Conservation (phyloP, 495 filamentous ascomycete genomes). For the Lichina pygmaea region DNA sequence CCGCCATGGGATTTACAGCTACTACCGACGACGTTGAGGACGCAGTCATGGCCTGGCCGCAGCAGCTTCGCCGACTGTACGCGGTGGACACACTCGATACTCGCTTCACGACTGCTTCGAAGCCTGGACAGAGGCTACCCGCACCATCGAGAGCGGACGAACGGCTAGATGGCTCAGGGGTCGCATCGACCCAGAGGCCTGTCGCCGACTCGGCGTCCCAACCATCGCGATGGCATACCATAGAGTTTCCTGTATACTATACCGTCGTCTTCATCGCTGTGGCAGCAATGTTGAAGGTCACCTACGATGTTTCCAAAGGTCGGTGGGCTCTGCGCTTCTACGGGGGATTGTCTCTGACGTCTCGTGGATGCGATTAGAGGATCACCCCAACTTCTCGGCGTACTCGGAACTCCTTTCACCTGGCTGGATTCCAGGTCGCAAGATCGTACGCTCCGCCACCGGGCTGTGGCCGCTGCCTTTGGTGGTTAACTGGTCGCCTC, state of each 20-base stretch:
- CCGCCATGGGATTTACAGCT: no score
- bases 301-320: slow-evolving; percentile 73
- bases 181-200: slow-evolving; percentile 9
- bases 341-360: background rate
- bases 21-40: no score
- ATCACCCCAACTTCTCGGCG: slow-evolving; percentile 52
- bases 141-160: slow-evolving; percentile 14
- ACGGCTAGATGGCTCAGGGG: slow-evolving; percentile 11
- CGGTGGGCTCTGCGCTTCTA: slow-evolving; percentile 7
- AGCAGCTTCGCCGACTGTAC: slow-evolving; percentile 32
- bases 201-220: slow-evolving; percentile 13
- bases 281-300: slow-evolving; percentile 76
- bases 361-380: slow-evolving; percentile 21
- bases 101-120: slow-evolving; percentile 51
- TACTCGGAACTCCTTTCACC: slow-evolving; percentile 42
- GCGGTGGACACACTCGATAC: slow-evolving; percentile 83
- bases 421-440: slow-evolving; percentile 89
- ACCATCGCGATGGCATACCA: slow-evolving; percentile 55
- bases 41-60: slow-evolving; percentile 14
- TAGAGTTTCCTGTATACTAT: slow-evolving; percentile 70
- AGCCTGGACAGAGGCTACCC: slow-evolving; percentile 28
- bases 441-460: slow-evolving; percentile 27
- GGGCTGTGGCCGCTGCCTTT: slow-evolving; percentile 8
- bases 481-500: background rate
- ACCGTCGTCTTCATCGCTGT: slow-evolving; percentile 36